Evolutionary conservation across 306 rosid species (phyloP), one percentile per base, ranked within the genome.

Genomic region (Gillenia trifoliata): DNA sequence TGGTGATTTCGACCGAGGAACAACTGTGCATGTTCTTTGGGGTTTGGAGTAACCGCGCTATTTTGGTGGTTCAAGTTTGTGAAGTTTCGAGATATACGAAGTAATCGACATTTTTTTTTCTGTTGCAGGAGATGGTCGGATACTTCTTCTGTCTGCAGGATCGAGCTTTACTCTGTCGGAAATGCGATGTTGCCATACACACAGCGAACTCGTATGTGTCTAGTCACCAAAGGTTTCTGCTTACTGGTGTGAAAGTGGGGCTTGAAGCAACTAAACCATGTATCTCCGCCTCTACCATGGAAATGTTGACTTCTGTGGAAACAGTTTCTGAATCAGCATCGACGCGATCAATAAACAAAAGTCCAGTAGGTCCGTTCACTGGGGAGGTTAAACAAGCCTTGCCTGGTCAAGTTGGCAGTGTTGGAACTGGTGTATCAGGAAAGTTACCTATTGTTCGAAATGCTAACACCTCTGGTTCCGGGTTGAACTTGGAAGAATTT

Each of bases 71-170:
- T 45, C 47, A 19, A 10, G 9, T 17, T 0, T 26, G 38, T 43
- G 11, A 47, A 8, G 17, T 6, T 68, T 68, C 17, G 56, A 68
- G 59, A 50, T 50, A 6, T 19, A 29, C 30, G 62, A 15, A 29
- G 15, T 6, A 30, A 40, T 19, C 30, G 29, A 1, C 20, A 49
- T 29, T 12, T 45, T 26, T 9, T 3, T 31, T 29, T 25, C 16
- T 36, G 34, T 40, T 73, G 75, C 89, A 90, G 88, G 93, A 90
- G 75, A 49, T 81, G 11, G 36, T 85, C 72, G 88, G 96, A 45
- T 85, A 83, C 83, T 85, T 90, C 87, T 90, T 90, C 74, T 90
- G 96, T 85, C 67, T 90, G 45, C 86, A 86, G 80, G 96, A 90
- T 73, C 86, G 90, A 50, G 93, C 96, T 71, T 72, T 90, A 68